These are phyloP conservation scores for Plasmodium yoelii DNA, from an alignment of 169 alveolate species.

Conservation along the genomic window DNA sequence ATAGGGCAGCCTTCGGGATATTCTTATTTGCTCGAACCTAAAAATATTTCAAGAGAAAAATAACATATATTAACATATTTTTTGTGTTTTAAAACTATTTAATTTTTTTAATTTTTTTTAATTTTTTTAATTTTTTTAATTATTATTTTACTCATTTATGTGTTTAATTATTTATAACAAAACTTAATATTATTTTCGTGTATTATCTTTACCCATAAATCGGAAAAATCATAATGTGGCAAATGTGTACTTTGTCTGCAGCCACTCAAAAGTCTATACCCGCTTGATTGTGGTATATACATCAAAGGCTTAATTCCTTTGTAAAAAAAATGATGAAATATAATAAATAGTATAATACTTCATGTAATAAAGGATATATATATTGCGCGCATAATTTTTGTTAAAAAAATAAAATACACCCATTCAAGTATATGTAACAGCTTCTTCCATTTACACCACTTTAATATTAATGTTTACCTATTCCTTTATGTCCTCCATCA, in stretches of 20 bases:
- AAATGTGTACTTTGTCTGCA: conserved; percentile 81
- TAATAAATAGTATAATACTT: not conserved
- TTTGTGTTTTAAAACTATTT: not conserved
- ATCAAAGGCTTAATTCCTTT: conserved; percentile 86
- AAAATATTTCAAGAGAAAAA: conserved; percentile 11
- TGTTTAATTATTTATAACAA: too few relatives aligned
- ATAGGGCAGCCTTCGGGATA: conserved; percentile 86
- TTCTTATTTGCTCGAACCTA: conserved; percentile 81
- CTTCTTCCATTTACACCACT: not conserved
- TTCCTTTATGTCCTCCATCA: conserved; percentile 85
- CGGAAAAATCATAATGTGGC: conserved; percentile 87
- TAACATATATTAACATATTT: not conserved
- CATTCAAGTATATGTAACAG: not conserved
- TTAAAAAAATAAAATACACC: not conserved
- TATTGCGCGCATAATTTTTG: conserved; percentile 2
- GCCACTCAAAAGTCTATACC: conserved; percentile 86
- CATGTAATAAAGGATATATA: not conserved
- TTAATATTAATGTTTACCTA: conserved; percentile 70
- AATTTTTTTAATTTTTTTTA: not conserved
- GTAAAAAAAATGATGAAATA: conserved; percentile 2
- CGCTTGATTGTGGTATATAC: conserved; percentile 86
- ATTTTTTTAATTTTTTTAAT: not conserved
- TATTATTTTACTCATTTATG: not conserved
- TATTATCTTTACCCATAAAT: conserved; percentile 84
- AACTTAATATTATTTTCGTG: not conserved